Percentiles rank a stretch among this genome's conserved stretches.
Conservation (phyloP, 495 filamentous ascomycete species). For the Penicillium coffeae region DNA sequence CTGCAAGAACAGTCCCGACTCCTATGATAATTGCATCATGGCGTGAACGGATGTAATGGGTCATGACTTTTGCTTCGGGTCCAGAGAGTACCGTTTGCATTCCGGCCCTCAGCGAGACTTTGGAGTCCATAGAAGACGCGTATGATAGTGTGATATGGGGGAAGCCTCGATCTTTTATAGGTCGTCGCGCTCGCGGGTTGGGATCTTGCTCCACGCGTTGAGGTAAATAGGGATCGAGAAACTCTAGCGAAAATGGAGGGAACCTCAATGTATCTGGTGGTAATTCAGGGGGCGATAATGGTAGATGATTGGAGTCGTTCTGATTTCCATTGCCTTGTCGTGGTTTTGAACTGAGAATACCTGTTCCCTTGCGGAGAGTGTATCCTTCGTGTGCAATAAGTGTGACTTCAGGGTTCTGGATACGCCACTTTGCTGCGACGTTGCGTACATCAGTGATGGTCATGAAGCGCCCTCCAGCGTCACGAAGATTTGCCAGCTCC, state of each 20-base stretch:
- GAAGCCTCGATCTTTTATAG: constrained; percentile 26
- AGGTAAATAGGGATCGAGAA: constrained; percentile 48
- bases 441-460: constrained; percentile 52
- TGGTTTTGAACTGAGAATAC: constrained; percentile 43
- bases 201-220: not conserved
- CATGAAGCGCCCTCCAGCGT: constrained; percentile 48
- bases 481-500: constrained; percentile 40
- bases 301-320: constrained; percentile 11
- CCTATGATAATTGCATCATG: constrained; percentile 86
- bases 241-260: constrained; percentile 40
- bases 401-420: constrained; percentile 45
- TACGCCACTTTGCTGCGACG: constrained; percentile 49
- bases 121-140: constrained; percentile 83
- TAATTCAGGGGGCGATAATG: constrained; percentile 16
- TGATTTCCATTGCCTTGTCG: constrained; percentile 13
- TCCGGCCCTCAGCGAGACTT: constrained; percentile 69
- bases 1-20: constrained; percentile 74
- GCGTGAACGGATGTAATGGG: constrained; percentile 76
- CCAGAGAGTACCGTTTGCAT: constrained; percentile 77
- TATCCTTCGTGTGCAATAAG: constrained; percentile 49
- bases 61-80: constrained; percentile 79
- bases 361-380: constrained; percentile 49
- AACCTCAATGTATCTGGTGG: constrained; percentile 46
- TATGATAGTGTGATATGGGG: constrained; percentile 75
- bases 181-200: not conserved